Evolutionary conservation across 768 basidiomycete genomes (phyloP), one percentile per base, ranked within the genome.

Genomic region (Lactarius evosmus): DNA sequence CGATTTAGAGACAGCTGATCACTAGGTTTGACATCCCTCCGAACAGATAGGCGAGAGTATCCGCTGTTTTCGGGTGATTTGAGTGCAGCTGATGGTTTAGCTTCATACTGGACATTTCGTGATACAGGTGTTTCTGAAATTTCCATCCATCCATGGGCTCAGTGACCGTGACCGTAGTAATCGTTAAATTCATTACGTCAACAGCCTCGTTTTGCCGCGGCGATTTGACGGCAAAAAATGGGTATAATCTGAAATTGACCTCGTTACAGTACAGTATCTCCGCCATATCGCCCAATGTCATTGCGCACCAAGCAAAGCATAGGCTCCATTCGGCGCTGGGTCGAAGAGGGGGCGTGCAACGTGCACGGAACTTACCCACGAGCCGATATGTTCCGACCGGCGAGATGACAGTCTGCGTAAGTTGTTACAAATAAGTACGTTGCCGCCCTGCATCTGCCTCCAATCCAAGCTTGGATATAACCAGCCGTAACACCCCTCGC

Each of bases 321-420:
- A 22, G 22, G 22, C 46, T 25, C 12, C 25, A 49, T 49, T 25
- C 44, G 22, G n/a, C n/a, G 19, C 44, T 8, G 3, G 22, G 9
- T 49, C 52, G 51, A 52, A 8, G 7, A 30, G 50, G 16, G 36
- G 17, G 30, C 29, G 2, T 32, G 29, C 51, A 12, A 14, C 30
- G 16, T 29, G 51, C 14, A 17, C 46, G 46, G 38, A 19, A 9
- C 46, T 32, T 52, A 36, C 44, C 50, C 50, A 19, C 9, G 22
- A 33, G 38, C 4, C 36, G 57, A 19, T 34, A 55, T 46, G 52
- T 55, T 49, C 63, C 30, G 58, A 58, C 50, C 61, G 56, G 41
- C 1, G 19, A n/a, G 11, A 51, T 44, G 9, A 19, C 19, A 11
- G 16, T 16, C 19, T 40, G 34, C 22, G 27, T 32, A 34, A 34